Percentiles rank a stretch among this genome's conserved stretches.
phyloP scores from a whole-genome alignment of 2,329 filamentous ascomycete species.

The Pyricularia sp. region DNA sequence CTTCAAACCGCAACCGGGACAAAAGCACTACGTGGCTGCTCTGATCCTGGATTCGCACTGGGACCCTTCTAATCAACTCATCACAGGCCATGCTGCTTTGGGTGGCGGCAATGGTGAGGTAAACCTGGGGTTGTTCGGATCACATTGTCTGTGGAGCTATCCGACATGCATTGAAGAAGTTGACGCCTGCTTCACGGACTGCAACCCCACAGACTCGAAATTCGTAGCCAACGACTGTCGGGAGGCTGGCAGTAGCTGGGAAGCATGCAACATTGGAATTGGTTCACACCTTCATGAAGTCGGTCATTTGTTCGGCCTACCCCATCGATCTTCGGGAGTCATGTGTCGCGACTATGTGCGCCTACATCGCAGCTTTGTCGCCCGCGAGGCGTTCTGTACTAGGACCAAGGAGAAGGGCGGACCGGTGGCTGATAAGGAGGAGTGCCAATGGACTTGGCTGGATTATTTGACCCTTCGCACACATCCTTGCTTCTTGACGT shows the following conservation, averaged over 20 bases:
- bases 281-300: constrained; percentile 86
- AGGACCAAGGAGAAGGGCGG: constrained; percentile 75
- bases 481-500: constrained; percentile 67
- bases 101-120: constrained; percentile 61
- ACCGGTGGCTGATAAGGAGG: constrained; percentile 60
- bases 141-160: constrained; percentile 83
- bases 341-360: constrained; percentile 84
- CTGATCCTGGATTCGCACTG: constrained; percentile 81
- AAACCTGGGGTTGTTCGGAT: constrained; percentile 81
- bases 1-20: constrained; percentile 61
- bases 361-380: constrained; percentile 71
- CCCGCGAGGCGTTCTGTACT: constrained; percentile 73
- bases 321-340: constrained; percentile 78
- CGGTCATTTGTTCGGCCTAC: constrained; percentile 80
- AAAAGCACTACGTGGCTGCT: constrained; percentile 80
- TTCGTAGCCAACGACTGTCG: constrained; percentile 75
- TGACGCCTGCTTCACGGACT: constrained; percentile 77
- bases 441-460: constrained; percentile 83
- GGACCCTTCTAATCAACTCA: constrained; percentile 57
- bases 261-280: constrained; percentile 87
- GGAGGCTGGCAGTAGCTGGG: constrained; percentile 84
- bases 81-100: constrained; percentile 74
- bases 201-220: constrained; percentile 72
- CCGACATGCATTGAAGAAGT: constrained; percentile 83
- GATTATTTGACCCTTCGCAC: constrained; percentile 80